Conservation (phyloP, 2,329 filamentous ascomycete genomes). For the Aspergillus fischeri region DNA sequence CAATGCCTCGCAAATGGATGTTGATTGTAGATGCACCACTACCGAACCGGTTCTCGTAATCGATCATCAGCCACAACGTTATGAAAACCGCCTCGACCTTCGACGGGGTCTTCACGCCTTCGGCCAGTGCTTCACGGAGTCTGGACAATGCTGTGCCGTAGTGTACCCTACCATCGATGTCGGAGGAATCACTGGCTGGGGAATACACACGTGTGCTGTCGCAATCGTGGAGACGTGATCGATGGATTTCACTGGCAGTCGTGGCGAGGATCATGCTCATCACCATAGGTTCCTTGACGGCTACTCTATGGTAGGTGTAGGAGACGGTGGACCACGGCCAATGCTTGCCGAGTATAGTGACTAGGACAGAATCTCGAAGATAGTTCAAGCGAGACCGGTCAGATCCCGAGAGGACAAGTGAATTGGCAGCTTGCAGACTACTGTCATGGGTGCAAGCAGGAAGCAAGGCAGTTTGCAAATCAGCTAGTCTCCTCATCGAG, state of each 20-base stretch:
- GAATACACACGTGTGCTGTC: slow-evolving; percentile 2
- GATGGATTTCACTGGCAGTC: slow-evolving; percentile 20
- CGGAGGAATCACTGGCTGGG: slow-evolving; percentile 8
- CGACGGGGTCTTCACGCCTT: slow-evolving; percentile 20
- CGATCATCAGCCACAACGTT: slow-evolving; percentile 26
- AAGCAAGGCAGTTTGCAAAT: slow-evolving; percentile 2
- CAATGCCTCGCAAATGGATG: slow-evolving; percentile 22
- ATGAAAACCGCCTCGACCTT: slow-evolving; percentile 25
- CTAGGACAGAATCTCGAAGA: slow-evolving; percentile 22
- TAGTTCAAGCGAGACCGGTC: slow-evolving; percentile 22
- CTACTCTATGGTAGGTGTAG: slow-evolving; percentile 24
- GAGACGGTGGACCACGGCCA: slow-evolving; percentile 27
- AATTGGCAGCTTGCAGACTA: slow-evolving; percentile 20
- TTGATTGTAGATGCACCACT: slow-evolving; percentile 22
- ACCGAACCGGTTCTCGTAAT: slow-evolving; percentile 25
- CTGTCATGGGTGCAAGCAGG: slow-evolving; percentile 5
- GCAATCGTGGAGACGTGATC: slow-evolving; percentile 16
- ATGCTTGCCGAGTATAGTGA: slow-evolving; percentile 24
- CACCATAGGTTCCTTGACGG: slow-evolving; percentile 24
- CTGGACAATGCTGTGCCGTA: slow-evolving; percentile 23
- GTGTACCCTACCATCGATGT: slow-evolving; percentile 19
- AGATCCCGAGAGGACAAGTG: slow-evolving; percentile 16
- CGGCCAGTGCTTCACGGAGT: slow-evolving; percentile 19
- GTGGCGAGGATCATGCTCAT: slow-evolving; percentile 27
- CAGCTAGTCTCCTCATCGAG: background rate